These are phyloP conservation scores for Phialophora macrospora DNA, from an alignment of 2,329 filamentous ascomycete species.

Conservation along the genomic window DNA sequence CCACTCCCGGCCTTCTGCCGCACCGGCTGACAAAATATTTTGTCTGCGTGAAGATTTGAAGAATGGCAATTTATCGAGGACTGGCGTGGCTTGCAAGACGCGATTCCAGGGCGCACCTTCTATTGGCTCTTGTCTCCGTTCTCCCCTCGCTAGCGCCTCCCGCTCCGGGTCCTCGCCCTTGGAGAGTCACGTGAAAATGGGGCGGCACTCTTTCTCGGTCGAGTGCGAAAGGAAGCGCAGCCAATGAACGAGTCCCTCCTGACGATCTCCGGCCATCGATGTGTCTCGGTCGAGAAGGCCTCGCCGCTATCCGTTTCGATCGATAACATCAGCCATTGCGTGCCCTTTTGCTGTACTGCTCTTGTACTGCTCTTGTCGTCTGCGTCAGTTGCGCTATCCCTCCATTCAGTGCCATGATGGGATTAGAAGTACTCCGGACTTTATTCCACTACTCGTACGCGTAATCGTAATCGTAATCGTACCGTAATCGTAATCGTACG, in stretches of 20 bases:
- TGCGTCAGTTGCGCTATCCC: background rate
- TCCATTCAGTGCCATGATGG: background rate
- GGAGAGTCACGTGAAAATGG: conserved; percentile 2
- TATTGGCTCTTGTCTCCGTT: background rate
- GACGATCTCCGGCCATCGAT: background rate
- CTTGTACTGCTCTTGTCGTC: background rate
- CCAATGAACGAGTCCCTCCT: background rate
- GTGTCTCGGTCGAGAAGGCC: conserved; percentile 1
- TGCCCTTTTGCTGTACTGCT: no score
- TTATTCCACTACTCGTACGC: background rate
- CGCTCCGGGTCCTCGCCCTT: background rate
- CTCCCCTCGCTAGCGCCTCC: background rate
- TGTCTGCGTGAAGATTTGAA: background rate
- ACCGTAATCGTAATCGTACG: background rate
- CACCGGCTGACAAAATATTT: conserved; percentile 3
- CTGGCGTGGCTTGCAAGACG: conserved; percentile 7
- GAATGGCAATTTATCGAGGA: background rate
- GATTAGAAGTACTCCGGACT: no score
- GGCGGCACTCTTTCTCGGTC: background rate
- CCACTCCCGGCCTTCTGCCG: background rate
- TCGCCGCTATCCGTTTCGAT: background rate
- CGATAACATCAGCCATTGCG: background rate
- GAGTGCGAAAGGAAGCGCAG: background rate
- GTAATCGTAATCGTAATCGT: background rate
- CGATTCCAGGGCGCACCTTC: conserved; percentile 4